Conservation (phyloP, 129 eudicot species). For the Arctium lappa region DNA sequence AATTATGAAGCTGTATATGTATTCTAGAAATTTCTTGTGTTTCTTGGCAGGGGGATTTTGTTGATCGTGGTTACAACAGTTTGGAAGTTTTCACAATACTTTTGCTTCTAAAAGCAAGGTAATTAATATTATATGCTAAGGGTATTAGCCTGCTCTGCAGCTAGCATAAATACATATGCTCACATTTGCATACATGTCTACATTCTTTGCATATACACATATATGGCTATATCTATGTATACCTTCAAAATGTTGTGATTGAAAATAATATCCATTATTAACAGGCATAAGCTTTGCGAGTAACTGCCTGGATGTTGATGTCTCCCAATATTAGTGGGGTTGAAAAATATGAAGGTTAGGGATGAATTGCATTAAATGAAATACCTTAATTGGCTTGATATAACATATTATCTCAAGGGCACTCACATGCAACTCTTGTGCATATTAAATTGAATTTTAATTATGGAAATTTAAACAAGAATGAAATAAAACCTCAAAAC, state of each 20-base stretch:
- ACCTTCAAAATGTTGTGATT: neutral
- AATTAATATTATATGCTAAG: neutral
- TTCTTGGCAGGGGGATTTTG: slow-evolving; percentile 85
- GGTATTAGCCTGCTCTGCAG: neutral
- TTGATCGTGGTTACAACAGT: slow-evolving; percentile 99
- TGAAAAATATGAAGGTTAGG: neutral
- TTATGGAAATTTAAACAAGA: neutral
- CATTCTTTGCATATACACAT: slow-evolving; percentile 1
- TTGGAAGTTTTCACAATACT: slow-evolving; percentile 95
- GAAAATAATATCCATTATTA: neutral
- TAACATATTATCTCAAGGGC: neutral
- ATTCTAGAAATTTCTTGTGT: slow-evolving; percentile 15
- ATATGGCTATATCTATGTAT: neutral
- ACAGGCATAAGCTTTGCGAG: neutral
- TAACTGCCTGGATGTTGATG: neutral
- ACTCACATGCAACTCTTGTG: slow-evolving; percentile 9
- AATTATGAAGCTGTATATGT: neutral
- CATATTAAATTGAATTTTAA: neutral
- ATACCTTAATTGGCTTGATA: neutral
- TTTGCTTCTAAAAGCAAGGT: slow-evolving; percentile 98
- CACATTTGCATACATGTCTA: neutral
- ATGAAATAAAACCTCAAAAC: neutral
- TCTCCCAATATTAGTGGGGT: neutral
- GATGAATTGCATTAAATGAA: neutral
- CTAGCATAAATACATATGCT: neutral